Conservation (phyloP, 1,284 basidiomycete species). For the Trichosporon asahii region DNA sequence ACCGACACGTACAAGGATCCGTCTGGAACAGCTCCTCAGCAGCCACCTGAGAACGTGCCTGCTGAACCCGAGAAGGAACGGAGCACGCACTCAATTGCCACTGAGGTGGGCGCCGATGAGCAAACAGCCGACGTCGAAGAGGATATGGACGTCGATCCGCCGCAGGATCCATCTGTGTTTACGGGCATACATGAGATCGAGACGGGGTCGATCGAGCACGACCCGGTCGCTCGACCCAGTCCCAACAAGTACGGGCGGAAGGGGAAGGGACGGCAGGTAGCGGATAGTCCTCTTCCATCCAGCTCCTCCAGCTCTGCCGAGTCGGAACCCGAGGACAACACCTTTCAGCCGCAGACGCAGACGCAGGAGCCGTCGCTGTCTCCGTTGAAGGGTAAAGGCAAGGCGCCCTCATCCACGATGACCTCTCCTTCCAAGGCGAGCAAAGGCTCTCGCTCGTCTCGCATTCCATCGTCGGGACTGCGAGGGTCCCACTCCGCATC, state of each 20-base stretch:
- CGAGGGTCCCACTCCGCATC: background rate
- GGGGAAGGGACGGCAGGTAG: background rate
- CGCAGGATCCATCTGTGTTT: background rate
- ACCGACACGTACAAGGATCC: constrained; percentile 2
- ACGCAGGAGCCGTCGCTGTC: background rate
- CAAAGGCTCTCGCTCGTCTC: background rate
- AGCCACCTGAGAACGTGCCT: background rate
- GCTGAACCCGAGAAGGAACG: background rate
- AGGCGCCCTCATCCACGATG: background rate
- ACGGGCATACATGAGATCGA: background rate
- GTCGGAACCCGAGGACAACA: constrained; percentile 29
- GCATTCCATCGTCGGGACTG: background rate
- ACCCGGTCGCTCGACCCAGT: background rate
- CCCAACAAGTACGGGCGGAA: background rate
- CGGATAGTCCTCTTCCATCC: background rate
- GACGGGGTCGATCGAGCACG: background rate
- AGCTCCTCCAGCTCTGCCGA: constrained; percentile 16
- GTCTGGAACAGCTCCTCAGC: background rate
- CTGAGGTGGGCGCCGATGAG: background rate
- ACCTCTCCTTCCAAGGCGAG: background rate
- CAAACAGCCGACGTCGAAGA: background rate
- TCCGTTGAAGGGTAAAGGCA: background rate
- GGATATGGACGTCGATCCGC: background rate
- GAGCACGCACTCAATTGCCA: background rate
- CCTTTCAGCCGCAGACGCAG: constrained; percentile 15